Percentiles rank a stretch among this genome's conserved stretches.
phyloP scores from a whole-genome alignment of 805 yeast genomes.

The Pichia insulana region DNA sequence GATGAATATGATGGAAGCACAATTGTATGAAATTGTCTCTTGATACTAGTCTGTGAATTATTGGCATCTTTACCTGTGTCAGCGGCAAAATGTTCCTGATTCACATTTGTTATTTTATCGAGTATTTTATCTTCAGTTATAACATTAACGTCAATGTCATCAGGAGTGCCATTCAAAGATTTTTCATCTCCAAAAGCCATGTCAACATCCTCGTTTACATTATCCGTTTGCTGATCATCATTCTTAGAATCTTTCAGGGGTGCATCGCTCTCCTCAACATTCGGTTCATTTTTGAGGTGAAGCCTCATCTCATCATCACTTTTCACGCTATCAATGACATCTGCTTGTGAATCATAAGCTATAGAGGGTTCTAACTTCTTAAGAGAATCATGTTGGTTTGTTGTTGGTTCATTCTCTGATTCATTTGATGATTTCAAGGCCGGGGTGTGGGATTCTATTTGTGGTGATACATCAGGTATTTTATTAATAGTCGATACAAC shows the following conservation, averaged over 20 bases:
- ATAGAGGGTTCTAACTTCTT: too few relatives aligned
- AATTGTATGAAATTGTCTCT: constrained; percentile 68
- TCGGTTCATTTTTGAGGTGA: not conserved
- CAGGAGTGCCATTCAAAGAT: too few relatives aligned
- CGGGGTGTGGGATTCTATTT: too few relatives aligned
- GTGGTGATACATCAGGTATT: too few relatives aligned
- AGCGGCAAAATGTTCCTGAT: not conserved
- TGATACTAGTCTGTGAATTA: constrained; percentile 12
- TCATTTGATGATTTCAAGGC: too few relatives aligned
- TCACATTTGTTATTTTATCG: not conserved
- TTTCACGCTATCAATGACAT: too few relatives aligned
- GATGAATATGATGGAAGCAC: constrained; percentile 80
- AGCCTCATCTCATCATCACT: too few relatives aligned
- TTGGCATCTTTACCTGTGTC: not conserved
- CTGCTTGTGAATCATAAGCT: too few relatives aligned
- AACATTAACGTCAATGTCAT: not conserved
- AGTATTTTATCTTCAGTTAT: not conserved
- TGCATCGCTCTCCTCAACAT: not conserved
- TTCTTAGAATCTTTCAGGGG: not conserved
- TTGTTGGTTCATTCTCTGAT: too few relatives aligned
- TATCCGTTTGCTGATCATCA: not conserved
- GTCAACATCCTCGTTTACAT: not conserved
- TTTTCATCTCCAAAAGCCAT: not conserved
- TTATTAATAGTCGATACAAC: too few relatives aligned
- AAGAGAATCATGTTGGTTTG: too few relatives aligned